Percentiles rank a stretch among this genome's conserved stretches.
phyloP scores from a whole-genome alignment of 2,329 filamentous ascomycete genomes.

The Hortaea sp. region DNA sequence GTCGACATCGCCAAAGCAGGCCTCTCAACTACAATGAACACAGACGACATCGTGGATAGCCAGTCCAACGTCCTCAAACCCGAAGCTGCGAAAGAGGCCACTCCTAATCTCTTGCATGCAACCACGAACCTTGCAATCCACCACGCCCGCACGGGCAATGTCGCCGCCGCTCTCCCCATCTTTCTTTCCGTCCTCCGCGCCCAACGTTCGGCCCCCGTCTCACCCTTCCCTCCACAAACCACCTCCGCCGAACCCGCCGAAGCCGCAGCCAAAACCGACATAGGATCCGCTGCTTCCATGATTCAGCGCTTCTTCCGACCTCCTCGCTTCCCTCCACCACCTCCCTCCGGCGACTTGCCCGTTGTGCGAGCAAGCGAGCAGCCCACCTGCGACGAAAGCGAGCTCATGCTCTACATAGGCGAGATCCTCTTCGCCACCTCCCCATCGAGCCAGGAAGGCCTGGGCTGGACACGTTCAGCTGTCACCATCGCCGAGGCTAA shows the following conservation, averaged over 20 bases:
- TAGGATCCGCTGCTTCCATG: slow-evolving; percentile 16
- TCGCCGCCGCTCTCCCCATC: slow-evolving; percentile 65
- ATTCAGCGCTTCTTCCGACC: slow-evolving; percentile 28
- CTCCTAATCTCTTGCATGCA: slow-evolving; percentile 61
- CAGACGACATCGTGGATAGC: slow-evolving; percentile 44
- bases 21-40: slow-evolving; percentile 23
- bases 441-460: slow-evolving; percentile 51
- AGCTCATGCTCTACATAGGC: slow-evolving; percentile 79
- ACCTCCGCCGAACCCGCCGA: not conserved
- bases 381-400: slow-evolving; percentile 69
- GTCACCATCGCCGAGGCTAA: slow-evolving; percentile 64
- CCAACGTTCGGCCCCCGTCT: slow-evolving; percentile 49
- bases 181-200: slow-evolving; percentile 77
- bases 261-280: slow-evolving; percentile 8
- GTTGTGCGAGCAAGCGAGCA: slow-evolving; percentile 50
- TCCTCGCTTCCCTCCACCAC: slow-evolving; percentile 55
- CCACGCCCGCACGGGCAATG: slow-evolving; percentile 58
- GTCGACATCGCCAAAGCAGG: slow-evolving; percentile 61
- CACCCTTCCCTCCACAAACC: slow-evolving; percentile 17
- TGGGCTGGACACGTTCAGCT: slow-evolving; percentile 83
- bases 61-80: slow-evolving; percentile 46
- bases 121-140: slow-evolving; percentile 72
- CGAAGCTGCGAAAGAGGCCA: slow-evolving; percentile 45
- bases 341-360: slow-evolving; percentile 57
- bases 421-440: slow-evolving; percentile 76